Base-by-base conservation (phyloP, 1,284 basidiomycete genomes). In the Golubevia pallescens region DNA sequence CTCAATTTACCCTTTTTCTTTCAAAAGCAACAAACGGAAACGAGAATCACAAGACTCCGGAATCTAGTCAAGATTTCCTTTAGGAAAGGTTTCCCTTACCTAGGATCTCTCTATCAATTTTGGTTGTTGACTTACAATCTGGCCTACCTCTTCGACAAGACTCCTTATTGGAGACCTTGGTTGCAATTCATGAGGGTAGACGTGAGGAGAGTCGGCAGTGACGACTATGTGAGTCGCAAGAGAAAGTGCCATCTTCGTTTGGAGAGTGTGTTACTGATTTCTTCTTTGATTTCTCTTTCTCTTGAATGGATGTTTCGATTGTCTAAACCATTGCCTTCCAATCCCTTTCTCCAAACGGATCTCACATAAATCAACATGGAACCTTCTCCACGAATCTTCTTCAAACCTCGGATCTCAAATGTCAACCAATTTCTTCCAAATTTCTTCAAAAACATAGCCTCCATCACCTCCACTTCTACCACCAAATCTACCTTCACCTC, bases 151-250 rank as follows among this genome's bases (percentile, higher is more conserved):
- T 98, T 97, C 82, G 93, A 94, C 73, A 89, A 89, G 81, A 94
- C 92, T 10, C 90, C 92, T 0, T 92, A 91, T 84, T 96, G 96
- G 87, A 90, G 95, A 70, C 96, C 96, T 10, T 99, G 95, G 95
- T 86, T 95, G 66, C 88, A 89, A 32, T 92, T 92, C 90, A 90
- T 95, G 68, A 91, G 93, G 5, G 88, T 97, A 14, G 92, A 94
- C 77, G 86, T 96, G 20, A 90, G 93, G 23, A 89, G 94, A 38
- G 87, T 95, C 63, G 90, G 91, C 28, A 87, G 90, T 32, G 92
- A 92, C 62, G 93, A 95, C 80, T 89, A 86, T 63, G 86, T 84
- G 60, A 64, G 79, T 69, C 57, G 14, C 57, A 13, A 56, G n/a
- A n/a, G n/a, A n/a, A n/a, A n/a, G n/a, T n/a, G n/a, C n/a, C n/a